These are phyloP conservation scores for Teratosphaeriaceae sp. DNA, from an alignment of 2,329 filamentous ascomycete species.

Conservation along the genomic window DNA sequence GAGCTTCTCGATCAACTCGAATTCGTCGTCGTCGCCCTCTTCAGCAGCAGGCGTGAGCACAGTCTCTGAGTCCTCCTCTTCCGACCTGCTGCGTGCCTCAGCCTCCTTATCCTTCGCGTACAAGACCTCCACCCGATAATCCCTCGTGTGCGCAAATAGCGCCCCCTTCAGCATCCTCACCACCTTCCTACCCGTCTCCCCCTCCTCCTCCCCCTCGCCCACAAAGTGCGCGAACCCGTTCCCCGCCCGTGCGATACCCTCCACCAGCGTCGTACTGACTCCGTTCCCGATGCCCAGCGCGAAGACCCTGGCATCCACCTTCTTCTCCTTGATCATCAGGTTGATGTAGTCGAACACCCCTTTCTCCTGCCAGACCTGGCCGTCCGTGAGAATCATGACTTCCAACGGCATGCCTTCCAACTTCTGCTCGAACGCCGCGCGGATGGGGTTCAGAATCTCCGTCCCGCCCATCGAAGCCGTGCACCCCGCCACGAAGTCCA, in stretches of 20 bases:
- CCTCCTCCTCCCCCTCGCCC: slow-evolving; percentile 56
- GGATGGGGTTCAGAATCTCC: slow-evolving; percentile 43
- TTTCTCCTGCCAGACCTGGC: slow-evolving; percentile 46
- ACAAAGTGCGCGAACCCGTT: slow-evolving; percentile 58
- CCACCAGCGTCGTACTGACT: slow-evolving; percentile 51
- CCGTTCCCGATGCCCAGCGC: slow-evolving; percentile 49
- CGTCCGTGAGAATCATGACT: slow-evolving; percentile 52
- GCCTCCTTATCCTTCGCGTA: slow-evolving; percentile 32
- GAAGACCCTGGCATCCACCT: slow-evolving; percentile 48
- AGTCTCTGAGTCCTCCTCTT: slow-evolving; percentile 4
- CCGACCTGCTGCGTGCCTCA: slow-evolving; percentile 9
- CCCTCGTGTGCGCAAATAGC: slow-evolving; percentile 57
- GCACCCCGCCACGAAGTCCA: slow-evolving; percentile 38
- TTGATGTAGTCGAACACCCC: slow-evolving; percentile 45
- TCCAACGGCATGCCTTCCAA: slow-evolving; percentile 43
- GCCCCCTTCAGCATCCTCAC: slow-evolving; percentile 69
- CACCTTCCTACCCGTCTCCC: slow-evolving; percentile 62
- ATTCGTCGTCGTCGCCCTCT: slow-evolving; percentile 43
- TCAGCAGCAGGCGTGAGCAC: slow-evolving; percentile 8
- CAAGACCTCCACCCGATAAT: slow-evolving; percentile 58
- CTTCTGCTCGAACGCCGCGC: slow-evolving; percentile 41
- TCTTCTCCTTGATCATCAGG: slow-evolving; percentile 33
- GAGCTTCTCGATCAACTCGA: slow-evolving; percentile 56
- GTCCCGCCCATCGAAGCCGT: slow-evolving; percentile 48
- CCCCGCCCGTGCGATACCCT: slow-evolving; percentile 53